A percentile compares a stretch with the other conserved stretches of the same genome.
phyloP scores from a whole-genome alignment of 768 basidiomycete species.

The Paxillus involutus region DNA sequence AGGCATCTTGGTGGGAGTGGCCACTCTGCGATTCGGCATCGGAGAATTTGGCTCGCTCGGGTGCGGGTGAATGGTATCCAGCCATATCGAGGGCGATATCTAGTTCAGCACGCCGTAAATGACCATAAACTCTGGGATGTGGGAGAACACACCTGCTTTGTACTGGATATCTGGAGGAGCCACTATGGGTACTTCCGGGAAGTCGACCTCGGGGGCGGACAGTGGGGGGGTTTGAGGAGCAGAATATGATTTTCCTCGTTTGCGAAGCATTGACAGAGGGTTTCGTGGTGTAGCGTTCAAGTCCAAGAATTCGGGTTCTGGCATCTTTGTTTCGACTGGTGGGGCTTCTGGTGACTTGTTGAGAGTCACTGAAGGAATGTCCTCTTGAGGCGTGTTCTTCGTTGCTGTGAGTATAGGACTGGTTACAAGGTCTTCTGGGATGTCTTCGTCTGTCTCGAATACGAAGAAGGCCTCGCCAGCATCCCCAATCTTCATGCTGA shows the following conservation, averaged over 20 bases:
- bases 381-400: slow-evolving; percentile 24
- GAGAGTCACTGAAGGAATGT: slow-evolving; percentile 24
- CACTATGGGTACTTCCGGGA: slow-evolving; percentile 38
- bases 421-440: slow-evolving; percentile 91
- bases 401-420: slow-evolving; percentile 84
- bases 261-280: slow-evolving; percentile 17
- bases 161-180: slow-evolving; percentile 62
- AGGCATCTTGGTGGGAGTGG: slow-evolving; percentile 15
- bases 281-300: slow-evolving; percentile 51
- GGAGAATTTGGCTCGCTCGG: neutral
- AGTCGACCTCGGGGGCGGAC: slow-evolving; percentile 51
- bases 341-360: slow-evolving; percentile 12
- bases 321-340: slow-evolving; percentile 17
- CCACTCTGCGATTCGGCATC: slow-evolving; percentile 13
- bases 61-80: slow-evolving; percentile 61
- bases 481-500: slow-evolving; percentile 98
- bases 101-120: slow-evolving; percentile 24
- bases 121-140: neutral
- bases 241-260: slow-evolving; percentile 25
- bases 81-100: slow-evolving; percentile 81
- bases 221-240: slow-evolving; percentile 32
- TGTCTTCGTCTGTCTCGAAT: slow-evolving; percentile 93
- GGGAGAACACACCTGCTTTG: slow-evolving; percentile 46
- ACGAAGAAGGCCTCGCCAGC: slow-evolving; percentile 99
- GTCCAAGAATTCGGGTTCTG: slow-evolving; percentile 84